Evolutionary conservation across 306 rosid genomes (phyloP), one percentile per base, ranked within the genome.

Genomic region (Quercus gilva): DNA sequence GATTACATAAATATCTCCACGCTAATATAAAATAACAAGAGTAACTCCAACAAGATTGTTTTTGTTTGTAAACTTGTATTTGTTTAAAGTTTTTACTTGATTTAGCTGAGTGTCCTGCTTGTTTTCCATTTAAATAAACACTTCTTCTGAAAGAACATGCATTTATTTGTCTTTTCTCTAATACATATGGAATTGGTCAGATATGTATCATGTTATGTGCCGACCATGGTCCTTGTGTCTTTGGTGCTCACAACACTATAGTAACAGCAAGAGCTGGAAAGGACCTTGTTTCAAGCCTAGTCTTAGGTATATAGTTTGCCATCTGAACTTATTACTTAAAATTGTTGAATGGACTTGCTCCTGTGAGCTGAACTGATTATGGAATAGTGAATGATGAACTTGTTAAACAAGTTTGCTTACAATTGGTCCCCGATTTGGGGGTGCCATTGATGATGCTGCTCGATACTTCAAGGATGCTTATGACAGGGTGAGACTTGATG

Each of bases 371-470:
- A 3, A 68, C 29, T 71, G 26, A 55, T 74, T 21, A 74, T 51
- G 25, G 83, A 79, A 74, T 57, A 73, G 65, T 82, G 60, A 82
- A 72, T 78, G 55, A 87, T 69, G 75, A 61, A 51, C 76, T 89
- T 76, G 28, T 90, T 83, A 70, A 86, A 81, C 86, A 96, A 98
- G 98, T 88, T 90, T 96, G 88, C 98, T 96, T 79, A 96, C 99
- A 55, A 96, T 93, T 75, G 99, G 99, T 83, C 99, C 99, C 29
- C 99, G 97, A 76, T 96, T 96, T 82, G 99, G 99, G 63, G 99
- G 99, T 85, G 99, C 99, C 82, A 85, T 96, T 83, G 98, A 96
- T 79, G 99, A 96, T 76, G 99, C 99, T 82, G 99, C 99, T 84
- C 97, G 99, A 57, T 96, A 93, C 83, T 96, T 93, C 87, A 96